Base-by-base conservation (phyloP, 2,329 filamentous ascomycete genomes). In the Stachybotrys elegans region DNA sequence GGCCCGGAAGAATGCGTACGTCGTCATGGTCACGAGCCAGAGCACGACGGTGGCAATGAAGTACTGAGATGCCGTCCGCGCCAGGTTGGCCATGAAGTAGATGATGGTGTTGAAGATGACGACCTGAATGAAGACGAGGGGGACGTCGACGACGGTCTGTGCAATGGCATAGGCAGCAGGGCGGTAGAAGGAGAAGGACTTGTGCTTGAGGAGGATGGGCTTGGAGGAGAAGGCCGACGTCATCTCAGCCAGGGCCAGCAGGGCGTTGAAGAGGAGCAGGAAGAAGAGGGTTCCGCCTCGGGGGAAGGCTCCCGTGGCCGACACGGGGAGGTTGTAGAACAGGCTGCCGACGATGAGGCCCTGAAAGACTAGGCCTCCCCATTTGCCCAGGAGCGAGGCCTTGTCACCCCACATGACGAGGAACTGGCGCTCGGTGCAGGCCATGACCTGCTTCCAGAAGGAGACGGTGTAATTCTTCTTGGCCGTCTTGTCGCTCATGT, bases 331-430 rank as follows among this genome's bases (percentile, higher is more conserved):
- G 50, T 88, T 80, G 55, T 86, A 88, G 67, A 94, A 94, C 5
- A 93, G 70, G 4, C 83, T 88, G 1, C 86, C 86, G 40, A 92
- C 83, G 48, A 94, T 88, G 11, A 94, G 72, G 2, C 67, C 72
- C 56, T 89, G 87, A 46, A 85, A 79, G 37, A 93, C 62, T 44
- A 91, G 84, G 52, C 89, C 88, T 58, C 89, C 86, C 56, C 86
- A 78, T 58, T 93, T 93, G 19, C 86, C 92, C 56, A 84, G 84
- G 1, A 93, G 71, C 0, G 86, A 86, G 0, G 82, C 82, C 44
- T 74, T 81, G 61, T 94, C 87, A 32, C 88, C 88, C 58, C 79
- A 77, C 22, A 90, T 78, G 22, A 94, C 75, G 80, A 87, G 88
- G 55, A 90, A 84, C 60, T 94, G 87, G 16, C 89, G 79, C 46